phyloP scores from a whole-genome alignment of 768 basidiomycete genomes.

The Multifurca ochricompacta region DNA sequence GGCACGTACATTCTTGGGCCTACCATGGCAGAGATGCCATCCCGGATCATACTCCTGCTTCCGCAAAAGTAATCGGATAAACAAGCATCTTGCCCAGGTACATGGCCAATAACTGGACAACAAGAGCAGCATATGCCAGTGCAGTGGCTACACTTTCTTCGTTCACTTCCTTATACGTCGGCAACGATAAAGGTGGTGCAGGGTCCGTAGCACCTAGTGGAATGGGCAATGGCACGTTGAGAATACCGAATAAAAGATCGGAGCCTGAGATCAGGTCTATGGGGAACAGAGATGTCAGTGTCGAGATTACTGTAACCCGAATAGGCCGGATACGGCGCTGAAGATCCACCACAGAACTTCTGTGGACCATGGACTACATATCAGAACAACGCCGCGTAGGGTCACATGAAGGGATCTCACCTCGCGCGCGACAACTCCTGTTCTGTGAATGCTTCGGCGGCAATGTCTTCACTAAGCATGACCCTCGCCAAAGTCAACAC shows the following conservation, averaged over 20 bases:
- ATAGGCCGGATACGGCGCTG: conserved; percentile 42
- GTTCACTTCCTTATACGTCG: conserved; percentile 60
- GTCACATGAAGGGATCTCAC: conserved; percentile 13
- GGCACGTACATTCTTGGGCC: conserved; percentile 81
- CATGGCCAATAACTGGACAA: conserved; percentile 71
- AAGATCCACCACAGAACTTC: conserved; percentile 40
- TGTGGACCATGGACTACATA: conserved; percentile 26
- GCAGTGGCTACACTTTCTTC: conserved; percentile 87
- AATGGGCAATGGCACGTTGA: conserved; percentile 86
- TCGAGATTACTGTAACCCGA: conserved; percentile 59
- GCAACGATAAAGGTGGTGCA: conserved; percentile 68
- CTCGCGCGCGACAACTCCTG: conserved; percentile 31
- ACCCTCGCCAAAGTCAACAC: conserved; percentile 38
- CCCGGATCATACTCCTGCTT: conserved; percentile 84
- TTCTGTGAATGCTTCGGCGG: conserved; percentile 12
- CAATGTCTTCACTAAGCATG: conserved; percentile 29
- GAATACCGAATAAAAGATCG: conserved; percentile 83
- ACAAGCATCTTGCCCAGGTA: conserved; percentile 70
- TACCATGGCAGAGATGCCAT: conserved; percentile 91
- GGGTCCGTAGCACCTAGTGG: conserved; percentile 67
- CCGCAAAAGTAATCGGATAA: conserved; percentile 91
- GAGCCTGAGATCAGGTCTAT: conserved; percentile 81
- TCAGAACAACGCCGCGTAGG: conserved; percentile 16
- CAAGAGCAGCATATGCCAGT: conserved; percentile 83
- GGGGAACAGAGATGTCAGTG: conserved; percentile 74